Evolutionary conservation across 176 grass and related monocot genomes (phyloP).

Genomic region (Musa beccarii): DNA sequence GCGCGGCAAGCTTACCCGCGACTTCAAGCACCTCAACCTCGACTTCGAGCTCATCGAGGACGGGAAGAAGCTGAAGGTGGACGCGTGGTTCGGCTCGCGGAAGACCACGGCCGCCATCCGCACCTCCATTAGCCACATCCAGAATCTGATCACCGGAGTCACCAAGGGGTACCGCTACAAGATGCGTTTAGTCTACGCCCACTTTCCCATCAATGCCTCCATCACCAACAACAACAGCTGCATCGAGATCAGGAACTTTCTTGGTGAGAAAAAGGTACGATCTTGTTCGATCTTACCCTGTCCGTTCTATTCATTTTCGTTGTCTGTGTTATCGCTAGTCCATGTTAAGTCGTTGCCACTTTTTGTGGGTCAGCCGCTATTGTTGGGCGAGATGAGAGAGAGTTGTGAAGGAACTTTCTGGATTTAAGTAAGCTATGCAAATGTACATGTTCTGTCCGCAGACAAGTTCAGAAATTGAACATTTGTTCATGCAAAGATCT

Average conservation of each 20-base stretch:
- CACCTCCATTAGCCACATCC: conserved; percentile 85
- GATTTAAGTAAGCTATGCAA: too few species aligned
- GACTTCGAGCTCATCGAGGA: conserved; percentile 79
- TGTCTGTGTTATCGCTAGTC: too few species aligned
- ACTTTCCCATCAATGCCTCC: conserved; percentile 92
- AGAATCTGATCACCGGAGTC: conserved; percentile 83
- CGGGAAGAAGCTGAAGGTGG: conserved; percentile 71
- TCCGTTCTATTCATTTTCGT: not conserved
- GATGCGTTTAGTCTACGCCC: conserved; percentile 85
- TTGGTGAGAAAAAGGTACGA: conserved; percentile 73
- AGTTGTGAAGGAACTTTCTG: too few species aligned
- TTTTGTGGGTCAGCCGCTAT: too few species aligned
- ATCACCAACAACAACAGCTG: conserved; percentile 49
- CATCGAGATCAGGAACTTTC: conserved; percentile 93
- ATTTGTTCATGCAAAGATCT: too few species aligned
- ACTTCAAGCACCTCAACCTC: conserved; percentile 97
- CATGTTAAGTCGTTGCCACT: too few species aligned
- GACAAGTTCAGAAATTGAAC: too few species aligned
- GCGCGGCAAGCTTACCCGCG: conserved; percentile 64
- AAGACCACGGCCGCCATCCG: conserved; percentile 86
- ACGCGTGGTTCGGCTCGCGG: conserved; percentile 90
- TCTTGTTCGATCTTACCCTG: not conserved
- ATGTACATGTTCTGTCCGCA: too few species aligned
- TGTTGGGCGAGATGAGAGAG: too few species aligned
- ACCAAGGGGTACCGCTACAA: conserved; percentile 83